Conservation (phyloP, 2,329 filamentous ascomycete species). For the Fusarium sambucinum region DNA sequence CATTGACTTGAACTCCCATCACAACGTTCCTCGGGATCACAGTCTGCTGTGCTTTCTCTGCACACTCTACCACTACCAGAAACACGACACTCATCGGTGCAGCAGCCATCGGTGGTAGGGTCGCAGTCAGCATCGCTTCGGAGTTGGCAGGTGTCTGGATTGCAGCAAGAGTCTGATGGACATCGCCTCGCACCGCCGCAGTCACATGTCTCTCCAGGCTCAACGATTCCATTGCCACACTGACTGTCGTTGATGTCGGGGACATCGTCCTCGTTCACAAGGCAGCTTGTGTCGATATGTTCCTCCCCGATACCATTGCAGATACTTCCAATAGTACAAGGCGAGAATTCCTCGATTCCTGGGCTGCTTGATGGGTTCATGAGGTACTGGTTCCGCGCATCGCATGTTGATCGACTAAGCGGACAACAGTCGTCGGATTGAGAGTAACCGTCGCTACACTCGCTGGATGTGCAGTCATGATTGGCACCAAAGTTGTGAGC, state of each 20-base stretch:
- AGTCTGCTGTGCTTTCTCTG: slow-evolving; percentile 15
- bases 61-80: slow-evolving; percentile 10
- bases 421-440: slow-evolving; percentile 71
- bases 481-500: slow-evolving; percentile 66
- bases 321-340: slow-evolving; percentile 86
- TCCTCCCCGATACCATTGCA: slow-evolving; percentile 82
- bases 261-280: slow-evolving; percentile 78
- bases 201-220: slow-evolving; percentile 29
- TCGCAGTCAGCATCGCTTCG: slow-evolving; percentile 19
- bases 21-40: slow-evolving; percentile 26
- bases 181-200: slow-evolving; percentile 23
- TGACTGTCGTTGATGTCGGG: slow-evolving; percentile 79
- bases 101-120: slow-evolving; percentile 19
- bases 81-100: slow-evolving; percentile 25
- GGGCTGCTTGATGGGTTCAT: slow-evolving; percentile 87
- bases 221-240: slow-evolving; percentile 76
- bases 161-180: slow-evolving; percentile 16
- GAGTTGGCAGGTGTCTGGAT: slow-evolving; percentile 27
- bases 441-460: slow-evolving; percentile 14
- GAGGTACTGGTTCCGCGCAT: slow-evolving; percentile 79
- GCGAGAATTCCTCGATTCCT: slow-evolving; percentile 79
- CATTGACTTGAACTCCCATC: slow-evolving; percentile 27
- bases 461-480: slow-evolving; percentile 33
- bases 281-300: slow-evolving; percentile 76
- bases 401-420: slow-evolving; percentile 70